phyloP scores from a whole-genome alignment of 179 eudicot species.

The Nepenthes alata region DNA sequence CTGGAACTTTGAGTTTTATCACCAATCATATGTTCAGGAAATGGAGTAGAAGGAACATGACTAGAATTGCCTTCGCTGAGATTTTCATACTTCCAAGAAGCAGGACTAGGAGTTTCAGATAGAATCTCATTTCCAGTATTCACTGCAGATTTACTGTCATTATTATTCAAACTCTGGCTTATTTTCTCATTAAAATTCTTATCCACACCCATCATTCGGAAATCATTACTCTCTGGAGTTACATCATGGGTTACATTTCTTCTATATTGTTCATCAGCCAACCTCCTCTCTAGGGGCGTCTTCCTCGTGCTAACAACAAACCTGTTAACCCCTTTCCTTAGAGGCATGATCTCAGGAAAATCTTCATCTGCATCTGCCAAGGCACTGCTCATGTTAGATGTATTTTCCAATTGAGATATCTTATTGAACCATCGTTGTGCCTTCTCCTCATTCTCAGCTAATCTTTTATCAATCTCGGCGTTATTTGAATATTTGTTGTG shows the following conservation, averaged over 20 bases:
- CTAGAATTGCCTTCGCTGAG: constrained; percentile 12
- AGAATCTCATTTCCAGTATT: constrained; percentile 4
- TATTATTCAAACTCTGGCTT: constrained; percentile 10
- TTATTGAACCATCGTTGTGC: constrained; percentile 47
- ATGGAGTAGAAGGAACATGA: constrained; percentile 21
- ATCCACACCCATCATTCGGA: constrained; percentile 6
- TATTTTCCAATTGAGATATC: constrained; percentile 28
- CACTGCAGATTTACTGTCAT: constrained; percentile 1
- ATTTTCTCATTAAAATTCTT: constrained; percentile 9
- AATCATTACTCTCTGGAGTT: constrained; percentile 7
- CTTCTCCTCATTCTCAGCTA: constrained; percentile 29
- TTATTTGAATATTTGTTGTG: constrained; percentile 12
- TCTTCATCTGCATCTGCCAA: constrained; percentile 71
- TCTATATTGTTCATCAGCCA: constrained; percentile 60
- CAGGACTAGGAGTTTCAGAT: constrained; percentile 5
- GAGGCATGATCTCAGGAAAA: constrained; percentile 88
- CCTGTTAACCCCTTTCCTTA: constrained; percentile 87
- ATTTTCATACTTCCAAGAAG: constrained; percentile 11
- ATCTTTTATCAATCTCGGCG: constrained; percentile 13
- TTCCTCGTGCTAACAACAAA: constrained; percentile 96
- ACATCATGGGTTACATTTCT: constrained; percentile 25
- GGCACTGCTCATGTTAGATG: constrained; percentile 24
- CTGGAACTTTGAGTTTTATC: constrained; percentile 12
- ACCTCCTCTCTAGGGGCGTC: constrained; percentile 79
- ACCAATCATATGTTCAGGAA: constrained; percentile 23